Evolutionary conservation across 345 rosid genomes (phyloP).

Genomic region (Gynandropsis gynandra): DNA sequence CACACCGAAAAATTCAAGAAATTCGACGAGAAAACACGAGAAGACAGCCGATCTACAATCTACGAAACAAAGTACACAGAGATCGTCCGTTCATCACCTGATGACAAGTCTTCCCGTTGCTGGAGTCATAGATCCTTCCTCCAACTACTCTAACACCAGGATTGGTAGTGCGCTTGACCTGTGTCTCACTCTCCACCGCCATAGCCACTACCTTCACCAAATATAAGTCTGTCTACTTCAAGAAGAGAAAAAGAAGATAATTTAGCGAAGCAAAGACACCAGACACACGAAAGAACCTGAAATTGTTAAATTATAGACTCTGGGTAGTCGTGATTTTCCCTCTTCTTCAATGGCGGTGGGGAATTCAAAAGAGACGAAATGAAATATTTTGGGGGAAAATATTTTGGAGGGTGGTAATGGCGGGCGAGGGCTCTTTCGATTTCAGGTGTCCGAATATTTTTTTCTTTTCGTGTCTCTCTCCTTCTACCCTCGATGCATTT

Average conservation of each 20-base stretch:
- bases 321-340: background rate
- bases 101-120: slow-evolving; percentile 66
- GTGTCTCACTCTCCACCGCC: slow-evolving; percentile 18
- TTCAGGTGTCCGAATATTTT: background rate
- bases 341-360: background rate
- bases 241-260: too few relatives aligned
- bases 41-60: background rate
- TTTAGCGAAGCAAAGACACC: background rate
- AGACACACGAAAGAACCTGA: background rate
- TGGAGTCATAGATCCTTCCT: slow-evolving; percentile 47
- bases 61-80: background rate
- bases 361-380: background rate
- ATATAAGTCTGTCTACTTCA: background rate
- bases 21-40: background rate
- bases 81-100: slow-evolving; percentile 32
- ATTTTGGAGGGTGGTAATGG: background rate
- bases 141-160: slow-evolving; percentile 46
- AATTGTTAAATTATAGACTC: background rate
- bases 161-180: slow-evolving; percentile 24
- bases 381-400: background rate
- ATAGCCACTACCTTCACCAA: background rate
- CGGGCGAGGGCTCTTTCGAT: background rate
- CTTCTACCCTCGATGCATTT: too few relatives aligned
- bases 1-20: background rate
- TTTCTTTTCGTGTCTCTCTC: too few relatives aligned